Base-by-base conservation (phyloP, 2,329 filamentous ascomycete genomes). In the Clonostachys rosea region DNA sequence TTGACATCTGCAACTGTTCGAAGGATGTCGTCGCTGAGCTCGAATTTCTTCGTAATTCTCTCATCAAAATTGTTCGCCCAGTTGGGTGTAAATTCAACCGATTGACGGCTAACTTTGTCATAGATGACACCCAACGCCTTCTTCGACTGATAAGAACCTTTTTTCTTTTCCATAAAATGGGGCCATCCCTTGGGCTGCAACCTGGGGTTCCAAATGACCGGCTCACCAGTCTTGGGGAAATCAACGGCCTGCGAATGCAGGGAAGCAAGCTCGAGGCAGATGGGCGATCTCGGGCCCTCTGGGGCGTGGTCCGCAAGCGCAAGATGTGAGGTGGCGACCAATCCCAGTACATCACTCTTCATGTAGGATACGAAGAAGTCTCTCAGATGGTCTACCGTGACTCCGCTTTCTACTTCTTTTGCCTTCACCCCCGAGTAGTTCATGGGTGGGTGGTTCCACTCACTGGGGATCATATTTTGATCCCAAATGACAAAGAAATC, bases 401-500 rank as follows among this genome's bases (percentile, higher is more conserved):
- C 88, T 5, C 83, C 75, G 1, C 78, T 70, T 6, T 79, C 65
- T 7, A 86, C 70, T 17, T 76, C 70, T 12, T 70, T 60, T 0
- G 86, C 80, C 40, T 74, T 71, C 0, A 81, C 72, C 0, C 82
- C 71, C 0, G 75, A 72, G 58, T 91, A 94, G 52, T 87, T 76
- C 89, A 97, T 96, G 0, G 94, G 85, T 1, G 77, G 69, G 34
- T 79, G 73, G 54, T 94, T 89, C 81, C 87, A 89, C 44, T 79
- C 68, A 2, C 65, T 54, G 0, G 89, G 89, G 24, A 95, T 72
- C 7, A 99, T 70, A 13, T 80, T 77, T 18, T 75, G 63, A 54
- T 99, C 91, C 92, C 94, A 99, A 42, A 96, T 86, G 6, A 97
- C 83, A 47, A 97, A 85, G 61, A 91, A 99, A 60, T 99, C 94